These are phyloP conservation scores for Aspergillus persii DNA, from an alignment of 2,329 filamentous ascomycete species.

Conservation along the genomic window DNA sequence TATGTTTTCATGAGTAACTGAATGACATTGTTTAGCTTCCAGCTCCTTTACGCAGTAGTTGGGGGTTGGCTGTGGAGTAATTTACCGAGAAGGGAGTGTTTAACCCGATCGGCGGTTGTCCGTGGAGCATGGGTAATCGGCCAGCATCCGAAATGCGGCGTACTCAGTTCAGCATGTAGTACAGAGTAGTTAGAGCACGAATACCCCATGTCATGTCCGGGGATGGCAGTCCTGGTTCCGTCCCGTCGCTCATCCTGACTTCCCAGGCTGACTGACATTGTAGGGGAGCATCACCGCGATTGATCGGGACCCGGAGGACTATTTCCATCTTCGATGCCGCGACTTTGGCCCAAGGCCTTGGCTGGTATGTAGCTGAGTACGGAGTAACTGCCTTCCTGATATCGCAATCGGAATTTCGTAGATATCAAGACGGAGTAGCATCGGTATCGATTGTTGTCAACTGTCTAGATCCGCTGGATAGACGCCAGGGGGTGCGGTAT, in stretches of 20 bases:
- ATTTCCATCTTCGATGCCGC: not conserved
- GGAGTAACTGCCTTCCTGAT: not conserved
- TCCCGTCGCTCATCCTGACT: not conserved
- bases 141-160: constrained; percentile 15
- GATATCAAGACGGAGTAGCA: constrained; percentile 5
- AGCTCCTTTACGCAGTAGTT: not conserved
- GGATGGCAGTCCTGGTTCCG: not conserved
- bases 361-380: not conserved
- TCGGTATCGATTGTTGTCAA: constrained; percentile 9
- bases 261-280: not conserved
- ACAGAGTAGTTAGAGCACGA: not conserved
- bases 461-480: constrained; percentile 4
- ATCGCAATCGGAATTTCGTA: not conserved
- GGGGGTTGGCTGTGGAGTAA: not conserved
- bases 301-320: not conserved
- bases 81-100: constrained; percentile 3
- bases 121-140: constrained; percentile 10
- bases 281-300: not conserved
- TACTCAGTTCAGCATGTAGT: not conserved
- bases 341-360: not conserved
- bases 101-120: constrained; percentile 14
- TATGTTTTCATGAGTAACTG: not conserved
- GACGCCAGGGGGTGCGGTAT: not conserved
- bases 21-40: not conserved
- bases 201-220: not conserved